Evolutionary conservation across 2,329 filamentous ascomycete species (phyloP).

Genomic region (Colletotrichum lupini): DNA sequence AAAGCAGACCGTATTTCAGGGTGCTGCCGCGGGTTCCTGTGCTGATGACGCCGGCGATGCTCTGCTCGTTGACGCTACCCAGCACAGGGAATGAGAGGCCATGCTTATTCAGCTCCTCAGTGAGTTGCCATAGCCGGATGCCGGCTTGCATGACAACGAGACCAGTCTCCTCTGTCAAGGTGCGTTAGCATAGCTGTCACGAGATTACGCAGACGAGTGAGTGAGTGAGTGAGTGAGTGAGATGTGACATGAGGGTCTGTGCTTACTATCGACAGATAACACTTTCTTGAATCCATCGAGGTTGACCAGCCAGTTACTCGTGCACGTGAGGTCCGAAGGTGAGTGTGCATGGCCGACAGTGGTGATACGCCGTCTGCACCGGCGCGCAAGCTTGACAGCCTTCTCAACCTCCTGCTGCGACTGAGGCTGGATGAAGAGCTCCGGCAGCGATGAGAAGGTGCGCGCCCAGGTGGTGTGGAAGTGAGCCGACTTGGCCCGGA

Average conservation of each 20-base stretch:
- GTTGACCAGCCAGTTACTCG: constrained; percentile 94
- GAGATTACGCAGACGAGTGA: background rate
- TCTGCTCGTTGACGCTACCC: constrained; percentile 95
- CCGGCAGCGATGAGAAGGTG: constrained; percentile 89
- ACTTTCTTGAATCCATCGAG: constrained; percentile 85
- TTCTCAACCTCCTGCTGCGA: constrained; percentile 88
- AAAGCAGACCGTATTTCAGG: constrained; percentile 84
- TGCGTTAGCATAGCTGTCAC: background rate
- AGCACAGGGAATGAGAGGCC: constrained; percentile 91
- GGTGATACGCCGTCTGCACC: constrained; percentile 83
- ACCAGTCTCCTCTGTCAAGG: constrained; percentile 62
- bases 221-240: background rate
- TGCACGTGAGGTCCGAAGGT: constrained; percentile 91
- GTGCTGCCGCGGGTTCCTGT: constrained; percentile 97
- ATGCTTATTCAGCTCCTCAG: constrained; percentile 76
- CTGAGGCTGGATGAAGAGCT: constrained; percentile 90
- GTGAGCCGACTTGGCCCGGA: constrained; percentile 79
- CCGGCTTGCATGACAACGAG: constrained; percentile 87
- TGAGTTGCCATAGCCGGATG: constrained; percentile 82
- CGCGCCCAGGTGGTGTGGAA: constrained; percentile 93
- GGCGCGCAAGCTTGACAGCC: constrained; percentile 81
- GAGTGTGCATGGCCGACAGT: constrained; percentile 92
- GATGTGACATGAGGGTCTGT: background rate
- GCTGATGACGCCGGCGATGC: constrained; percentile 89
- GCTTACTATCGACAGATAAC: constrained; percentile 69